Evolutionary conservation across 768 basidiomycete species (phyloP).

Genomic region (Leccinellum albellum): DNA sequence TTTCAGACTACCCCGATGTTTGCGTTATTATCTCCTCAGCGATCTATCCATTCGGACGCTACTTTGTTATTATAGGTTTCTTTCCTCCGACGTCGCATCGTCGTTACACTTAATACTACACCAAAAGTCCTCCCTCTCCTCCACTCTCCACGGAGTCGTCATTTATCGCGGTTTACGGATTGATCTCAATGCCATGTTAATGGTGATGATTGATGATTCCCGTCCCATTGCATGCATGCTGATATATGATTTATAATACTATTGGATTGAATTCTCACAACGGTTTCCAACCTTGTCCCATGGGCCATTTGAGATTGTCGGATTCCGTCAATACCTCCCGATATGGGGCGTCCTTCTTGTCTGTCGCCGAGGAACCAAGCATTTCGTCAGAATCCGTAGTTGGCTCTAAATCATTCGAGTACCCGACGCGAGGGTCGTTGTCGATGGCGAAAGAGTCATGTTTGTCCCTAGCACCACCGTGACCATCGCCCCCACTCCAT

Average conservation of each 20-base stretch:
- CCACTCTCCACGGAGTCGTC: background rate
- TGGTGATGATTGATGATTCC: background rate
- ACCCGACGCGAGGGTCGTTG: conserved; percentile 18
- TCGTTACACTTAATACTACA: background rate
- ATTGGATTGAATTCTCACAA: conserved; percentile 22
- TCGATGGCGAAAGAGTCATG: background rate
- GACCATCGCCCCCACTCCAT: conserved; percentile 12
- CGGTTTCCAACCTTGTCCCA: conserved; percentile 52
- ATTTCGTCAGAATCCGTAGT: conserved; percentile 13
- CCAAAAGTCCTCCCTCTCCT: background rate
- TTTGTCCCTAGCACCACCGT: background rate
- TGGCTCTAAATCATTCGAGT: conserved; percentile 16
- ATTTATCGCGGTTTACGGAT: background rate
- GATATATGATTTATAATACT: background rate
- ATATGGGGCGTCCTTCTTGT: background rate
- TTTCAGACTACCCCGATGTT: background rate
- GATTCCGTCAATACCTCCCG: conserved; percentile 21
- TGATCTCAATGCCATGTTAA: background rate
- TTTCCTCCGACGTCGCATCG: background rate
- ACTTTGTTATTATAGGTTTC: background rate
- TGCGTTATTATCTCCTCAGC: background rate
- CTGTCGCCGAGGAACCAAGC: conserved; percentile 11
- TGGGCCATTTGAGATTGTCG: conserved; percentile 61
- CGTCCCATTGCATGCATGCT: background rate
- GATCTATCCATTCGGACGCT: background rate